Conservation (phyloP, 169 alveolate genomes). For the Babesia ovata region DNA sequence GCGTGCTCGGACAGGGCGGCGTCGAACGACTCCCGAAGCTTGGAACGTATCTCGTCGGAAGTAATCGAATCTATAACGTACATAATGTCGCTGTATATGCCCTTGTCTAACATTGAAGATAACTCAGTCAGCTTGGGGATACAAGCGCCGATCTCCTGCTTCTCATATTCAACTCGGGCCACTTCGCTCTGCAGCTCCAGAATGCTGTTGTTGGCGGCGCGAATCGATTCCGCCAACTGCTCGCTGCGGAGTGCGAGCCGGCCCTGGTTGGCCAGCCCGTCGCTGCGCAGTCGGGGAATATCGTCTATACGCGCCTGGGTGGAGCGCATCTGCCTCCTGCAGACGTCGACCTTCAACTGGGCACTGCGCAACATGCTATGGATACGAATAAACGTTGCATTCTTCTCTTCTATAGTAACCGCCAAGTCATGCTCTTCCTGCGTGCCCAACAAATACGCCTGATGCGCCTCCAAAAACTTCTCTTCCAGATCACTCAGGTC, state of each 20-base stretch:
- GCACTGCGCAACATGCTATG: constrained; percentile 26
- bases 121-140: constrained; percentile 14
- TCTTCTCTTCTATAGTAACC: constrained; percentile 21
- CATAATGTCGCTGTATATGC: not conserved
- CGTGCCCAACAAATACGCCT: not conserved
- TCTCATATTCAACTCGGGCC: constrained; percentile 23
- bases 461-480: not conserved
- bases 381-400: constrained; percentile 1
- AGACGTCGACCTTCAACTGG: constrained; percentile 25
- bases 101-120: constrained; percentile 17
- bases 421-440: constrained; percentile 25
- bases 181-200: constrained; percentile 26
- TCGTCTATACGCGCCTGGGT: constrained; percentile 38
- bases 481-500: constrained; percentile 16
- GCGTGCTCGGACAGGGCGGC: not conserved
- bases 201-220: constrained; percentile 20
- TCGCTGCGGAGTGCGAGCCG: not conserved
- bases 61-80: not conserved
- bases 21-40: not conserved
- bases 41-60: not conserved
- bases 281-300: constrained; percentile 26
- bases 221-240: constrained; percentile 6
- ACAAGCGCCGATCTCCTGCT: constrained; percentile 4
- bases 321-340: constrained; percentile 14
- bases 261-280: constrained; percentile 6